Evolutionary conservation across 2,329 filamentous ascomycete species (phyloP).

Genomic region (Madurella fahalii): DNA sequence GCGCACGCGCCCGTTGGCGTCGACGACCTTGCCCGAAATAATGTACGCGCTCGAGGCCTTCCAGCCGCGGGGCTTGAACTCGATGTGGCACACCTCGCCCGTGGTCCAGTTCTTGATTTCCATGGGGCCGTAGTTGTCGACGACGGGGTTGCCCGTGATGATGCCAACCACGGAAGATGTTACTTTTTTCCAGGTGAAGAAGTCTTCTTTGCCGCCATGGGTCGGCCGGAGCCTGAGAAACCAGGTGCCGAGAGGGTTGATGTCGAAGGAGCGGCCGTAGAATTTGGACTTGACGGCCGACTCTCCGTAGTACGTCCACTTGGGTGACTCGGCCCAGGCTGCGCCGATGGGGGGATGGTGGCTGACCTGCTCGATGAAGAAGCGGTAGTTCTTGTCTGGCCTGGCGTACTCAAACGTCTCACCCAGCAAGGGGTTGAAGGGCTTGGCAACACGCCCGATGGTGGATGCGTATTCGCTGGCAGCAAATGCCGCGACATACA

Average conservation of each 20-base stretch:
- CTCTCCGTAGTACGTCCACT: slow-evolving; percentile 97
- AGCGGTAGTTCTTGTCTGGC: slow-evolving; percentile 95
- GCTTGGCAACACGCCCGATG: slow-evolving; percentile 93
- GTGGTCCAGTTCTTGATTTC: slow-evolving; percentile 97
- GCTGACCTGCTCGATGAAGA: slow-evolving; percentile 97
- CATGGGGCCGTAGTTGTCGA: slow-evolving; percentile 98
- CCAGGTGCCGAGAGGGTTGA: slow-evolving; percentile 95
- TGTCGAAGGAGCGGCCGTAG: slow-evolving; percentile 95
- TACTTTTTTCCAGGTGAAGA: slow-evolving; percentile 99
- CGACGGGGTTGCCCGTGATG: slow-evolving; percentile 89
- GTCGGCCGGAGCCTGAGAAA: slow-evolving; percentile 80
- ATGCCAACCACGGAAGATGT: slow-evolving; percentile 97
- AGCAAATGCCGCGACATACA: slow-evolving; percentile 94
- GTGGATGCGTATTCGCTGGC: slow-evolving; percentile 96
- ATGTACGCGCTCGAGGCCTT: slow-evolving; percentile 89
- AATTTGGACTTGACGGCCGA: slow-evolving; percentile 95
- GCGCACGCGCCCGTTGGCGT: slow-evolving; percentile 71
- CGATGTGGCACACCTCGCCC: slow-evolving; percentile 80
- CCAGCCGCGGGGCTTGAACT: slow-evolving; percentile 96
- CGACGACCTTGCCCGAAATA: slow-evolving; percentile 79
- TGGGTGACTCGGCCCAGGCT: slow-evolving; percentile 84
- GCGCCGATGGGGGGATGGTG: slow-evolving; percentile 95
- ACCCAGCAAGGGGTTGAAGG: slow-evolving; percentile 92
- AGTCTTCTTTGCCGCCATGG: slow-evolving; percentile 70
- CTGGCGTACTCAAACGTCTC: slow-evolving; percentile 96